Base-by-base conservation (phyloP, 768 basidiomycete genomes). In the Gautieria morchelliformis region DNA sequence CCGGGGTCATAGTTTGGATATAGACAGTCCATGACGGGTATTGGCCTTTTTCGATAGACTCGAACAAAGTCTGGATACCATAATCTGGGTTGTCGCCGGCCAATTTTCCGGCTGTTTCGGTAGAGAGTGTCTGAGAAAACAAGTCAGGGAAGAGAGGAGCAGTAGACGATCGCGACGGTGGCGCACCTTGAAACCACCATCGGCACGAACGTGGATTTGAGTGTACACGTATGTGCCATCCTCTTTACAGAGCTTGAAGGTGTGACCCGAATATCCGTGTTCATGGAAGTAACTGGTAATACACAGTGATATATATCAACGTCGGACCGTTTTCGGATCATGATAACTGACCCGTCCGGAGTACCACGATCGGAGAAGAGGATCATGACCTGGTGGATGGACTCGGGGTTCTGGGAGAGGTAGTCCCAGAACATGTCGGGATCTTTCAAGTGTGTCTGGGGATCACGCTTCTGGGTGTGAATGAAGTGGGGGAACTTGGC, bases 211-310 rank as follows among this genome's bases (percentile, higher is more conserved):
- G 70, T 96, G 94, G 64, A 93, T 79, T 71, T 96, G 92, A 58
- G 84, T 82, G 69, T 96, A 98, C 37, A 84, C 82, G 67, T 85
- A 89, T 46, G 85, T 80, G 47, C 91, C 92, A 52, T 93, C 84
- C 1, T 75, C 81, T 72, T 93, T 92, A 71, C 88, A 77, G 71
- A 93, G 83, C 70, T 93, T 89, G 78, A 78, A 90, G 33, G 93
- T 86, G 78, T 96, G 92, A 15, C 94, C 90, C 51, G 89, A 89
- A 77, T 93, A 96, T 2, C 93, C 94, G 72, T 97, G 90, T 83
- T 83, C 76, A 60, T 84, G 75, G 71, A 89, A 84, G 74, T 75
- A 93, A n/a, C 56, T 57, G 47, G 47, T 12, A 45, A 69, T 62
- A 60, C 17, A n/a, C 70, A 64, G 55, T 74, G 30, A 32, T 24